Evolutionary conservation across 179 eudicot genomes (phyloP).

Genomic region (Silene noctiflora): DNA sequence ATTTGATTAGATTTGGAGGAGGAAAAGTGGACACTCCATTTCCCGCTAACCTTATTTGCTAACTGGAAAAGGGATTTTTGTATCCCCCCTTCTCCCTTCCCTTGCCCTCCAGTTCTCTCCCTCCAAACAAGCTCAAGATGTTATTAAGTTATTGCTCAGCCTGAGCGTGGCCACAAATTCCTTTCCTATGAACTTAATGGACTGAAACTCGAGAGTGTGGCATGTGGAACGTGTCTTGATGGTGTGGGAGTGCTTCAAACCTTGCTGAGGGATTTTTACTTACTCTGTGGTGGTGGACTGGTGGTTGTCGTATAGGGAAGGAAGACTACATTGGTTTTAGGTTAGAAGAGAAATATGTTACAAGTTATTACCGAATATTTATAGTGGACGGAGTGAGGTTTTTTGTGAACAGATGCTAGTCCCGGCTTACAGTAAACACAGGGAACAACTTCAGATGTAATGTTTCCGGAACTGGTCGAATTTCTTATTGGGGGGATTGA

Average conservation of each 20-base stretch:
- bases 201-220: neutral
- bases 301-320: slow-evolving; percentile 6
- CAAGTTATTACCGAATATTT: neutral
- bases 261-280: neutral
- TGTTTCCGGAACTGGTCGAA: neutral
- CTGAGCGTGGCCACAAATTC: neutral
- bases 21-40: too few species aligned
- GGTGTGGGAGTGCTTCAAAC: neutral
- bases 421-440: neutral
- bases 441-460: neutral
- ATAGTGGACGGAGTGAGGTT: neutral
- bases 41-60: too few species aligned
- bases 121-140: too few species aligned
- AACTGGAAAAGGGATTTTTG: too few species aligned
- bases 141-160: too few species aligned
- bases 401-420: neutral
- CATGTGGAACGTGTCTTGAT: neutral
- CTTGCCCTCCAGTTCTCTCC: too few species aligned
- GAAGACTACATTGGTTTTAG: neutral
- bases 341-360: too few species aligned
- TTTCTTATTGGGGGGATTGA: neutral
- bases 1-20: too few species aligned
- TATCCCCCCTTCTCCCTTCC: too few species aligned
- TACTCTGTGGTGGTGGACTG: neutral
- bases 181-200: neutral